Evolutionary conservation across 2,329 filamentous ascomycete species (phyloP).

Genomic region (Cladorrhinum sp.): DNA sequence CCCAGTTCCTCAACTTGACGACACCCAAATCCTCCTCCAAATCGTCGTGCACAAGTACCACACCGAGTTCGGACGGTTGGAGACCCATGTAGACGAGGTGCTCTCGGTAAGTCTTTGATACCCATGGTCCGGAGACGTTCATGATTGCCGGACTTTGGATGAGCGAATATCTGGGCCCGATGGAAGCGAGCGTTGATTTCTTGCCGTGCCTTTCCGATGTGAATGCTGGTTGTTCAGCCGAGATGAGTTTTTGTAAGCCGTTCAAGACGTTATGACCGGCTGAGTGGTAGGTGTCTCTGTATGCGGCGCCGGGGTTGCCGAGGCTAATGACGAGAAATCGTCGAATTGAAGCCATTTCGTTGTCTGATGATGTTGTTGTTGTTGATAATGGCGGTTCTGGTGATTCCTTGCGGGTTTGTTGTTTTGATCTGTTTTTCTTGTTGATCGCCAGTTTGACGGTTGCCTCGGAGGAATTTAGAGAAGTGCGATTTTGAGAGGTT

Average conservation of each 20-base stretch:
- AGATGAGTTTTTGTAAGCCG: conserved; percentile 51
- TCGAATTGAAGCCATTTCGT: conserved; percentile 29
- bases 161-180: conserved; percentile 57
- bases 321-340: conserved; percentile 79
- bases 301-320: conserved; percentile 72
- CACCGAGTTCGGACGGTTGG: conserved; percentile 35
- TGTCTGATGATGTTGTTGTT: neutral
- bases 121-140: conserved; percentile 77
- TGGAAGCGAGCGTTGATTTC: conserved; percentile 48
- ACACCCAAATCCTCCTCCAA: conserved; percentile 69
- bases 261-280: conserved; percentile 78
- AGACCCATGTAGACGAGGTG: conserved; percentile 41
- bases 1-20: conserved; percentile 62
- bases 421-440: neutral
- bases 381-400: neutral
- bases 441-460: neutral
- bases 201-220: conserved; percentile 45
- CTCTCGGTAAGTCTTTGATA: conserved; percentile 64
- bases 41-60: conserved; percentile 88
- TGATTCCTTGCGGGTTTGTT: neutral
- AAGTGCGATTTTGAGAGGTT: neutral
- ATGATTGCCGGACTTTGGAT: conserved; percentile 75
- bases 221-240: conserved; percentile 47
- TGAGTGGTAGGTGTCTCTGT: conserved; percentile 77
- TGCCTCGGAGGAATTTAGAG: neutral